Evolutionary conservation across 2,329 filamentous ascomycete species (phyloP).

Genomic region (Botrytis fabae): DNA sequence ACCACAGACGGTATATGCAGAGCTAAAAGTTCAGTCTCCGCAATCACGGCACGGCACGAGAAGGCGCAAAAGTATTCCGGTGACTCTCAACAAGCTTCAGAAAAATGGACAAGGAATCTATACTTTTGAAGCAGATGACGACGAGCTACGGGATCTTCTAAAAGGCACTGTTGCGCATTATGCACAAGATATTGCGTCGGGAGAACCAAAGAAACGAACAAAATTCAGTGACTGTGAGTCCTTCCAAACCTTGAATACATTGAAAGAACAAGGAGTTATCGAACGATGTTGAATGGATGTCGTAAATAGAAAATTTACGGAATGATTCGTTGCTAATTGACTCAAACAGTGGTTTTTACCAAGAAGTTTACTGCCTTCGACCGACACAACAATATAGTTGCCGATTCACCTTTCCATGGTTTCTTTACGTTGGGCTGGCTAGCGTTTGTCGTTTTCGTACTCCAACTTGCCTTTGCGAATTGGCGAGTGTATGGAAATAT

Average conservation of each 20-base stretch:
- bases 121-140: slow-evolving; percentile 37
- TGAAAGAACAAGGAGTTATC: neutral
- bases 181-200: slow-evolving; percentile 33
- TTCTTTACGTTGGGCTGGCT: slow-evolving; percentile 83
- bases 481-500: slow-evolving; percentile 67
- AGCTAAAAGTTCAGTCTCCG: slow-evolving; percentile 24
- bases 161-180: slow-evolving; percentile 33
- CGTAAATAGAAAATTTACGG: neutral
- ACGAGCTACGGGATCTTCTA: slow-evolving; percentile 35
- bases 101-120: slow-evolving; percentile 35
- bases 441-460: slow-evolving; percentile 62
- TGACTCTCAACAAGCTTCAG: slow-evolving; percentile 36
- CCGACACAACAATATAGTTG: slow-evolving; percentile 63
- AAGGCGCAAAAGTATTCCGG: slow-evolving; percentile 36
- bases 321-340: neutral
- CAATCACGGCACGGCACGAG: slow-evolving; percentile 24
- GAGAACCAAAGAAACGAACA: slow-evolving; percentile 32
- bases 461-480: slow-evolving; percentile 67
- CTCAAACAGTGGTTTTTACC: slow-evolving; percentile 62
- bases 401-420: slow-evolving; percentile 71
- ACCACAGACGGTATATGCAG: slow-evolving; percentile 30
- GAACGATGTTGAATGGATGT: neutral
- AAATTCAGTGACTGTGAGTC: slow-evolving; percentile 46
- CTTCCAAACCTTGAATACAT: neutral
- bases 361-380: slow-evolving; percentile 74